phyloP scores from a whole-genome alignment of 2,329 filamentous ascomycete genomes.

The Colletotrichum gigasporum region DNA sequence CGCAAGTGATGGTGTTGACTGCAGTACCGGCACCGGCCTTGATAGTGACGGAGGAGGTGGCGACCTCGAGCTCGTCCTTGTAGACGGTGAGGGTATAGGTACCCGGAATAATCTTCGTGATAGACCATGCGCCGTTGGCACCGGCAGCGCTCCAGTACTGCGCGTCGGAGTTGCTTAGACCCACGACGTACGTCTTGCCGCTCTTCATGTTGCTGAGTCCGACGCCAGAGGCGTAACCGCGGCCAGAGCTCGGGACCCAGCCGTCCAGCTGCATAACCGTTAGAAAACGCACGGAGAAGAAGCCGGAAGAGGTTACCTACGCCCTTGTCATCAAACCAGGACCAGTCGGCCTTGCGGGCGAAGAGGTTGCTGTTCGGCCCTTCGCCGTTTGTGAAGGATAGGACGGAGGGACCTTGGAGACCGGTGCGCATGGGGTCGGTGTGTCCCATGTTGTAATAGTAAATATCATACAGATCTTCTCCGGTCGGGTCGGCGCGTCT shows the following conservation, averaged over 20 bases:
- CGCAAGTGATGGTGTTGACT: conserved; percentile 40
- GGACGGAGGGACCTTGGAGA: conserved; percentile 50
- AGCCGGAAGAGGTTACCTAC: conserved; percentile 30
- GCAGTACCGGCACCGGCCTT: conserved; percentile 40
- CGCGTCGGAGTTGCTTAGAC: conserved; percentile 43
- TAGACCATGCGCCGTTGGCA: conserved; percentile 39
- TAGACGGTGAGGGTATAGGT: conserved; percentile 45
- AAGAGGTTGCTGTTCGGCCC: conserved; percentile 47
- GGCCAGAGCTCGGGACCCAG: conserved; percentile 41
- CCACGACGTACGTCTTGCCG: conserved; percentile 49
- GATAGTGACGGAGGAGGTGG: conserved; percentile 38
- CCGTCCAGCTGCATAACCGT: conserved; percentile 37
- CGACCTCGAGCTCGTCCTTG: conserved; percentile 45
- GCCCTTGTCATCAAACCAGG: conserved; percentile 43
- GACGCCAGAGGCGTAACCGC: conserved; percentile 41
- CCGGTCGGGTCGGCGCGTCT: conserved; percentile 45
- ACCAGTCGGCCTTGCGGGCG: conserved; percentile 45
- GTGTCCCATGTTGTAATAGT: conserved; percentile 54
- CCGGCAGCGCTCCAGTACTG: conserved; percentile 47
- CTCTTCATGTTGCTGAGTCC: conserved; percentile 48
- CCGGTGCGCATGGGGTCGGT: conserved; percentile 51
- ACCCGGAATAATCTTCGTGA: conserved; percentile 41
- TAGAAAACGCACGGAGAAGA: not conserved
- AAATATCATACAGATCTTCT: conserved; percentile 53
- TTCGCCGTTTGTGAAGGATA: conserved; percentile 48